phyloP scores from a whole-genome alignment of 345 rosid genomes.

The Ceriops decandra region DNA sequence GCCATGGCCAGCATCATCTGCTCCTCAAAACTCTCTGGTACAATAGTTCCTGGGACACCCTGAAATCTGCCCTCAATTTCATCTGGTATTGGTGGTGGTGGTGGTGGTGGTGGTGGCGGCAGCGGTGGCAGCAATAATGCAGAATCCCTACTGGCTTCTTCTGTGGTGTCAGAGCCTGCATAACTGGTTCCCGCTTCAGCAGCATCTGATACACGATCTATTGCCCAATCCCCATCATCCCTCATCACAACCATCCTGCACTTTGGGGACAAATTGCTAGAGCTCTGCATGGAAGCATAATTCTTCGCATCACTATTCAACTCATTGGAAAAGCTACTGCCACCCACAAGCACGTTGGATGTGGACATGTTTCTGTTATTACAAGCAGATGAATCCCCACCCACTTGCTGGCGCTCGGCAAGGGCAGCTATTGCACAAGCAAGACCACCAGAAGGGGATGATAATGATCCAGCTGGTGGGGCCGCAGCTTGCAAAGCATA shows the following conservation, averaged over 20 bases:
- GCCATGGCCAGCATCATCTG: conserved; percentile 98
- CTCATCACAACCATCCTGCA: neutral
- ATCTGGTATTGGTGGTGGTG: conserved; percentile 26
- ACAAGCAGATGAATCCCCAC: conserved; percentile 50
- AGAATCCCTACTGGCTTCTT: conserved; percentile 39
- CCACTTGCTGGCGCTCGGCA: conserved; percentile 77
- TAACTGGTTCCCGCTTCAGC: conserved; percentile 75
- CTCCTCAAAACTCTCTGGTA: conserved; percentile 89
- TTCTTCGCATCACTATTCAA: conserved; percentile 41
- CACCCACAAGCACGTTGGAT: conserved; percentile 42
- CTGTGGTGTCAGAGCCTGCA: conserved; percentile 55
- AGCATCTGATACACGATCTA: conserved; percentile 48
- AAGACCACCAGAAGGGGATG: conserved; percentile 81
- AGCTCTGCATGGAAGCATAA: conserved; percentile 34
- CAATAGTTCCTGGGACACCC: conserved; percentile 42
- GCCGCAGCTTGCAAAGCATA: conserved; percentile 39
- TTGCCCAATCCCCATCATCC: conserved; percentile 42
- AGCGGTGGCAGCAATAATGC: conserved; percentile 16
- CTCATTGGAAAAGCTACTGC: conserved; percentile 45
- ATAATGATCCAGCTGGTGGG: conserved; percentile 46
- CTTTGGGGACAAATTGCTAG: conserved; percentile 27
- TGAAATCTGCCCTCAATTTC: conserved; percentile 37
- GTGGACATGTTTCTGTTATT: conserved; percentile 39
- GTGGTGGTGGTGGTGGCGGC: neutral
- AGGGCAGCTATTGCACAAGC: conserved; percentile 86